These are phyloP conservation scores for Kockiozyma suomiensis DNA, from an alignment of 805 yeast genomes.

Conservation along the genomic window DNA sequence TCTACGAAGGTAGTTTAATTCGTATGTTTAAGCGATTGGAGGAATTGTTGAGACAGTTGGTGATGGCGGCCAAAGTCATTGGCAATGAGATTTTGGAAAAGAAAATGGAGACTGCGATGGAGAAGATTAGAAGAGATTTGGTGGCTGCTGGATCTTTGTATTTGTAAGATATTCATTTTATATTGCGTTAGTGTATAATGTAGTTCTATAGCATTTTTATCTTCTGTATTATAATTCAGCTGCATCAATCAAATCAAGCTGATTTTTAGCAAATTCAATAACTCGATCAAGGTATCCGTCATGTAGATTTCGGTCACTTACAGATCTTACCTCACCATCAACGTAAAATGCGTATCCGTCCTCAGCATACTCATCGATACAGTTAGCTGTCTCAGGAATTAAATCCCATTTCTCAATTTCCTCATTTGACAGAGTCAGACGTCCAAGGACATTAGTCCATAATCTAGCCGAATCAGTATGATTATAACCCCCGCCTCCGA, in stretches of 20 bases:
- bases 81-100: conserved; percentile 85
- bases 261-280: conserved; percentile 4
- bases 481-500: conserved; percentile 83
- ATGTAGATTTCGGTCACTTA: conserved; percentile 2
- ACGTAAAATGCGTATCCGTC: conserved; percentile 22
- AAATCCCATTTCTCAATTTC: conserved; percentile 20
- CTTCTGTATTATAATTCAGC: not conserved
- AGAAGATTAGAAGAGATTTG: conserved; percentile 80
- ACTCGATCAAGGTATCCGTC: conserved; percentile 17
- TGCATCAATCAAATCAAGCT: not conserved
- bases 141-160: conserved; percentile 96
- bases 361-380: conserved; percentile 18
- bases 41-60: conserved; percentile 87
- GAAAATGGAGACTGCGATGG: conserved; percentile 85
- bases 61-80: conserved; percentile 88
- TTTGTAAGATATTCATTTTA: conserved; percentile 41
- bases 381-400: conserved; percentile 15
- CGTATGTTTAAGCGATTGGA: conserved; percentile 94
- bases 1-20: conserved; percentile 93
- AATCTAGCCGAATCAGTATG: conserved; percentile 62
- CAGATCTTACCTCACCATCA: conserved; percentile 4
- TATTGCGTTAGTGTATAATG: not conserved
- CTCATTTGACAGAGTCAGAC: conserved; percentile 6
- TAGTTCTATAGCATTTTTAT: not conserved
- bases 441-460: conserved; percentile 50